phyloP scores from a whole-genome alignment of 768 basidiomycete genomes.

The Lanmaoa rubissima region DNA sequence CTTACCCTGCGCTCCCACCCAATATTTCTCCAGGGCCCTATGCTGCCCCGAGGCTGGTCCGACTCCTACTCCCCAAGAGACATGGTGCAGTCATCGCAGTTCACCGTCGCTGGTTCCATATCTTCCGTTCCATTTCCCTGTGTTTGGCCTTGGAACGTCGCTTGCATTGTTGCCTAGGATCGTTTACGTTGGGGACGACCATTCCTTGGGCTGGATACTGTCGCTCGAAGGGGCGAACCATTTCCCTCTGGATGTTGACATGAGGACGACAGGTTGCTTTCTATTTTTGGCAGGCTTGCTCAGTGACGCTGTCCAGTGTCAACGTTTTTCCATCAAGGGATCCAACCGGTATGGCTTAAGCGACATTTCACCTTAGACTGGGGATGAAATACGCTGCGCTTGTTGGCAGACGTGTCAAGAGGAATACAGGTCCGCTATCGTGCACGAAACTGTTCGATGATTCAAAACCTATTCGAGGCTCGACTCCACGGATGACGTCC shows the following conservation, averaged over 20 bases:
- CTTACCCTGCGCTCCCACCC: too few relatives aligned
- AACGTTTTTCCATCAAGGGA: neutral
- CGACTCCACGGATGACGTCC: too few relatives aligned
- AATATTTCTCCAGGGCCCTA: too few relatives aligned
- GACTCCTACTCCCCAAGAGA: too few relatives aligned
- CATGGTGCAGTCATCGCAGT: too few relatives aligned
- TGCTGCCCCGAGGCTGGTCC: too few relatives aligned
- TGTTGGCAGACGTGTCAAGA: neutral
- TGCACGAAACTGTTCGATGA: neutral
- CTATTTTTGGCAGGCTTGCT: neutral
- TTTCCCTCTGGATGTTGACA: too few relatives aligned
- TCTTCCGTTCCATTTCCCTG: neutral
- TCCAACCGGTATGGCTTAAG: neutral
- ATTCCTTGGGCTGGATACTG: neutral
- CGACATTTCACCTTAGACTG: neutral
- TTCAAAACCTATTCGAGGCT: neutral
- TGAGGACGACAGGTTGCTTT: neutral
- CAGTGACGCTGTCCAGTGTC: neutral
- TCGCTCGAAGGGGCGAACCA: neutral
- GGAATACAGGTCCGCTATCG: neutral
- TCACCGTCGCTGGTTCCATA: too few relatives aligned
- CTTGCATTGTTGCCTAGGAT: neutral
- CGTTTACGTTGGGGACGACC: neutral
- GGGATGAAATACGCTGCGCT: neutral
- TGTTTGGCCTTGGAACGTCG: neutral